phyloP scores from a whole-genome alignment of 2,329 filamentous ascomycete species.

The Epichloe sylvatica region DNA sequence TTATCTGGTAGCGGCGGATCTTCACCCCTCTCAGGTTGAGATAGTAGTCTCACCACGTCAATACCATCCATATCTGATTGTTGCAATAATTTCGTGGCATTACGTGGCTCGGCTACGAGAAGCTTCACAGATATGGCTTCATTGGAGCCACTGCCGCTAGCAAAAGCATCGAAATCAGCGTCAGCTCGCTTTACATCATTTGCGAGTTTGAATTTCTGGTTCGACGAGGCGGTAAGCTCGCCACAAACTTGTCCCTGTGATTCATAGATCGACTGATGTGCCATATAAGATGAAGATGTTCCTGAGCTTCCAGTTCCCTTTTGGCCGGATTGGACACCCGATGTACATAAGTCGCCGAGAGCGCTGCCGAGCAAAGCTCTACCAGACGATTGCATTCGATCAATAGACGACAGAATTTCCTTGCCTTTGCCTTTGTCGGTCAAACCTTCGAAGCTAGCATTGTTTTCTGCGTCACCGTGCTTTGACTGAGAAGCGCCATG shows the following conservation, averaged over 20 bases:
- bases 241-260: background rate
- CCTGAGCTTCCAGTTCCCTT: slow-evolving; percentile 8
- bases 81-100: slow-evolving; percentile 9
- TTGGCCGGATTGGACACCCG: background rate
- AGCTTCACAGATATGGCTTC: background rate
- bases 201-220: background rate
- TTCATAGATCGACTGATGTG: background rate
- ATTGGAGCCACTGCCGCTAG: background rate
- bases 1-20: slow-evolving; percentile 11
- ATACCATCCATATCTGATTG: slow-evolving; percentile 11
- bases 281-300: background rate
- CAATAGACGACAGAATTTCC: slow-evolving; percentile 1
- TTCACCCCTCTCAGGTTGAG: slow-evolving; percentile 12
- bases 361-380: background rate
- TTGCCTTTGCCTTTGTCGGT: slow-evolving; percentile 6
- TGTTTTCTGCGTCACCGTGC: background rate
- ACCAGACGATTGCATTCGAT: slow-evolving; percentile 2
- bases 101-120: background rate
- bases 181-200: background rate
- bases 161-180: background rate
- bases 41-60: slow-evolving; percentile 24
- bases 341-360: background rate
- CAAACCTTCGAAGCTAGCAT: background rate
- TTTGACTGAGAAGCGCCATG: background rate
- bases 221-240: background rate